Conservation (phyloP, 176 grass and related monocot species). For the Bonia amplexicaulis region DNA sequence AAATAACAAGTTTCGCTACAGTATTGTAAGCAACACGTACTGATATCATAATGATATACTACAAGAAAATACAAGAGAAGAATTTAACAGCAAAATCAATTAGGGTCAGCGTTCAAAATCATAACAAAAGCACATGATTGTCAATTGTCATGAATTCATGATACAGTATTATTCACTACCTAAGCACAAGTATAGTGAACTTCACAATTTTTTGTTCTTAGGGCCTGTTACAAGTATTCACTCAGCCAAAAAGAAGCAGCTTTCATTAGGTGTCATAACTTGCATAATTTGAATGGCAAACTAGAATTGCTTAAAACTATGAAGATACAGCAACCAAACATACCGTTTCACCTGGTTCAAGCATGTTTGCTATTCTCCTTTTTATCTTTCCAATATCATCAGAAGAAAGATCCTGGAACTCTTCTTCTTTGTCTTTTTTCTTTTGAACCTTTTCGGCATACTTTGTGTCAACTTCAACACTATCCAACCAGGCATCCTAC, state of each 20-base stretch:
- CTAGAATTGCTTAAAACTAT: background rate
- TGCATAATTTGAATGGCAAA: background rate
- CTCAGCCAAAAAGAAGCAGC: background rate
- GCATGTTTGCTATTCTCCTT: slow-evolving; percentile 76
- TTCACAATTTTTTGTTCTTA: background rate
- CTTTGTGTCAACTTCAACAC: slow-evolving; percentile 53
- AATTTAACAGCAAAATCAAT: background rate
- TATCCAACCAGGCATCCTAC: slow-evolving; percentile 95
- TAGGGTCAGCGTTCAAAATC: background rate
- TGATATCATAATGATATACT: background rate
- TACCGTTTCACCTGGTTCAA: slow-evolving; percentile 85
- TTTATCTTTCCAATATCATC: slow-evolving; percentile 92
- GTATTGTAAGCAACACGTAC: too few relatives aligned
- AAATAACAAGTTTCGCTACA: too few relatives aligned
- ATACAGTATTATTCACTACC: background rate
- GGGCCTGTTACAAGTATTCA: background rate
- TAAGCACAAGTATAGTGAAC: background rate
- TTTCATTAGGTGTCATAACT: background rate
- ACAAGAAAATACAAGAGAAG: background rate
- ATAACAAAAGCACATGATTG: background rate
- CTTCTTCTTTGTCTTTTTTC: slow-evolving; percentile 50
- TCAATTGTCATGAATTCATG: background rate
- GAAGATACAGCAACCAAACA: slow-evolving; percentile 14
- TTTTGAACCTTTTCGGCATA: slow-evolving; percentile 45
- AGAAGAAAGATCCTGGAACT: slow-evolving; percentile 74